A percentile compares a stretch with the other conserved stretches of the same genome.
Conservation (phyloP, 345 rosid genomes). For the Acer negundo region DNA sequence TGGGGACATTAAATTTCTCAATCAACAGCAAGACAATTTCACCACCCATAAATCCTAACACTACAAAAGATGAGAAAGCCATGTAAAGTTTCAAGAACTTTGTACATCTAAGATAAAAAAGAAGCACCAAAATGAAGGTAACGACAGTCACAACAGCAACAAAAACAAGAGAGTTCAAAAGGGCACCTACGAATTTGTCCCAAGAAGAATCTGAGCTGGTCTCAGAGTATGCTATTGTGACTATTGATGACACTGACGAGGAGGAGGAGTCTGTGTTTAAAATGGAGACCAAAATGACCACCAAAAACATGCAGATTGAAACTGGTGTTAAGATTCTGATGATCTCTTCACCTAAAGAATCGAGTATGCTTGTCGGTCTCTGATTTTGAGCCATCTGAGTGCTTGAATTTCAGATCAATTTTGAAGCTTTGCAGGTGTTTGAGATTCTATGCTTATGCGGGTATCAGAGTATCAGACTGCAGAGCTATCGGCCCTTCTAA, state of each 20-base stretch:
- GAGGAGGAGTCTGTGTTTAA: conserved; percentile 47
- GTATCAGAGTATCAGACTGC: neutral
- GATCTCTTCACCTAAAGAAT: conserved; percentile 80
- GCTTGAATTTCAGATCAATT: conserved; percentile 23
- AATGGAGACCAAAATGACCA: conserved; percentile 74
- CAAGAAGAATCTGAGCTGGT: conserved; percentile 71
- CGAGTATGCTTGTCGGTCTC: conserved; percentile 57
- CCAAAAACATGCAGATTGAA: conserved; percentile 84
- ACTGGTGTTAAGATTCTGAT: conserved; percentile 81
- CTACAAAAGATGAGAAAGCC: conserved; percentile 88
- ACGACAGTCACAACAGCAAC: conserved; percentile 71
- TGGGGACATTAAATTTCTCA: conserved; percentile 51
- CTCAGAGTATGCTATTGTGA: conserved; percentile 80
- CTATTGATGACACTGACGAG: conserved; percentile 57
- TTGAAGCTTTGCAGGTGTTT: conserved; percentile 8
- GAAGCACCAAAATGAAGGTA: conserved; percentile 80
- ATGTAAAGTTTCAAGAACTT: conserved; percentile 69
- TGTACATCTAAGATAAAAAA: conserved; percentile 83
- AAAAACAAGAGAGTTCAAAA: conserved; percentile 77
- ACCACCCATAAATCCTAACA: conserved; percentile 79
- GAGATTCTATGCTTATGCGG: neutral
- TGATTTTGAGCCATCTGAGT: conserved; percentile 61
- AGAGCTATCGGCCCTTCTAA: neutral
- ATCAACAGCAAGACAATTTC: conserved; percentile 61
- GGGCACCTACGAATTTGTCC: conserved; percentile 84